phyloP scores from a whole-genome alignment of 2,329 filamentous ascomycete species.

The Ophiostoma quercus region DNA sequence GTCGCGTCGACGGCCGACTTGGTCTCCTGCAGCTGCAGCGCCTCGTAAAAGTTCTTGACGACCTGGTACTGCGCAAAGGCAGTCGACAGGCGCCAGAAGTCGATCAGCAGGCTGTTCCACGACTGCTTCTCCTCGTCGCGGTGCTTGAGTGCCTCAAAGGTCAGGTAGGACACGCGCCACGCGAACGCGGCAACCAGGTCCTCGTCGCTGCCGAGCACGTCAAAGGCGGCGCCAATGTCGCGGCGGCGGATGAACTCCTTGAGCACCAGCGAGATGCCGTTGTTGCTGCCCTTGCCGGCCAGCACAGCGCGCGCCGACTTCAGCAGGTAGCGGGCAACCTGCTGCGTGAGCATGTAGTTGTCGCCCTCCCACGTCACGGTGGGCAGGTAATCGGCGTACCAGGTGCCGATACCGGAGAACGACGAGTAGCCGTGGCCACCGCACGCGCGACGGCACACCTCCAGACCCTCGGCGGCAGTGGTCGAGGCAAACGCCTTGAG shows the following conservation, averaged over 20 bases:
- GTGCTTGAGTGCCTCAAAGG: constrained; percentile 69
- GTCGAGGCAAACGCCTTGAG: constrained; percentile 69
- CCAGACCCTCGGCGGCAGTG: constrained; percentile 67
- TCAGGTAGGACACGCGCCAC: constrained; percentile 68
- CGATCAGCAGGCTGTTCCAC: constrained; percentile 72
- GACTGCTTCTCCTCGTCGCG: constrained; percentile 68
- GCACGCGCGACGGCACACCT: constrained; percentile 68
- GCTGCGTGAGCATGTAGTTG: constrained; percentile 78
- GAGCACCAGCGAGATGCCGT: constrained; percentile 65
- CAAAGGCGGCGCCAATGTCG: constrained; percentile 62
- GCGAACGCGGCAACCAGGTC: constrained; percentile 70
- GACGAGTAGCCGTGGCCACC: constrained; percentile 72
- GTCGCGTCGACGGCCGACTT: constrained; percentile 51
- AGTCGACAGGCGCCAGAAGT: constrained; percentile 71
- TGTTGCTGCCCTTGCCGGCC: constrained; percentile 32
- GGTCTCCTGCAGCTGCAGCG: constrained; percentile 42
- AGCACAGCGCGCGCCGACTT: constrained; percentile 69
- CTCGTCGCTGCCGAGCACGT: constrained; percentile 63
- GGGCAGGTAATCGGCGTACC: constrained; percentile 73
- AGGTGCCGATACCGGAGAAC: constrained; percentile 69
- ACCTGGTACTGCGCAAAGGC: constrained; percentile 73
- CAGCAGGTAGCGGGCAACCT: constrained; percentile 70
- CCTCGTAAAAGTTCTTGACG: constrained; percentile 64
- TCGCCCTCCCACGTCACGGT: constrained; percentile 67
- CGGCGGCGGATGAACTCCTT: constrained; percentile 58